Base-by-base conservation (phyloP, 768 basidiomycete species). In the Leccinum variicolor region DNA sequence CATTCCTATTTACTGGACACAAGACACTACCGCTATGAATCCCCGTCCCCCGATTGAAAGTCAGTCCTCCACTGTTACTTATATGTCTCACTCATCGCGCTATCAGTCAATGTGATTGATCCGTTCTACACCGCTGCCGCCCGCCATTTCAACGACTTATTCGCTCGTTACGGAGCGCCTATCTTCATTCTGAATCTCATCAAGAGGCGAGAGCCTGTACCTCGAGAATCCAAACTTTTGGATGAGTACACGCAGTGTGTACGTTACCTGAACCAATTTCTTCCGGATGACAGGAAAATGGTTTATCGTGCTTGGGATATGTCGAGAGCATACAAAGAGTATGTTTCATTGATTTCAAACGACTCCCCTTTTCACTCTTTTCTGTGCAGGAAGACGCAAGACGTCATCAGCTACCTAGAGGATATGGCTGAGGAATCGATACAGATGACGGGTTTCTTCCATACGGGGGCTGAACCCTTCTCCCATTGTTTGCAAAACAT, bases 1-100 rank as follows among this genome's bases (percentile, higher is more conserved):
- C 59, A 98, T 99, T 34, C 97, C 97, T 0, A 80, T 98, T 3
- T 94, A 90, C 68, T 99, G 97, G 97, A 90, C 91, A 13, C 96
- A 99, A 70, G 97, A 98, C 60, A 86, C 85, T 1, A 92, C 84
- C 47, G 86, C 85, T 53, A 93, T 96, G 84, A 88, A 78, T n/a
- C 90, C 94, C 1, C 87, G 89, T 62, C 97, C 97, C 2, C 96
- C 95, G 2, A 97, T 99, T 45, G 93, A 98, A 75, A 94, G 95
- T 98, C 58, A 61, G 89, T 73, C 4, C 6, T 21, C 46, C 23
- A 25, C 31, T 41, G 19, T 41, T 46, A 31, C 50, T 21, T 11
- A 17, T 29, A 52, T 48, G 60, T 51, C 23, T 55, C 47, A 26
- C 61, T 52, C 59, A 57, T 55, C n/a, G 1, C 3, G 3, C 21